These are phyloP conservation scores for Vachellia pachyceras DNA, from an alignment of 306 rosid species.

Conservation along the genomic window DNA sequence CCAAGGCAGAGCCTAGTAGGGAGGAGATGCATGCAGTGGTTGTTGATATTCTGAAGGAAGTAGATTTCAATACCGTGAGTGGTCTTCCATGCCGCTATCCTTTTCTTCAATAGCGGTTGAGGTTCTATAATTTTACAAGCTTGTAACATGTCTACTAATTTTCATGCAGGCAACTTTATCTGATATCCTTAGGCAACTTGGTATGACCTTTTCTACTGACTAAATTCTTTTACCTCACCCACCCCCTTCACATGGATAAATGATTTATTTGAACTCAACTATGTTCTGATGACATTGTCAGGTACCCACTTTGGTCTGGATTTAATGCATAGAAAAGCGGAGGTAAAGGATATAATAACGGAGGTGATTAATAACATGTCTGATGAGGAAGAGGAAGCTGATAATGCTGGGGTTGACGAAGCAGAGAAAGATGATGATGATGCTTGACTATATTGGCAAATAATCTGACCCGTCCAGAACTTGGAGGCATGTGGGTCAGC, in stretches of 20 bases:
- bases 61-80: slow-evolving; percentile 95
- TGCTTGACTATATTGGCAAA: slow-evolving; percentile 39
- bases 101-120: slow-evolving; percentile 14
- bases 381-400: slow-evolving; percentile 84
- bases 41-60: slow-evolving; percentile 88
- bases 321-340: slow-evolving; percentile 96
- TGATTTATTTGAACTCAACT: slow-evolving; percentile 23
- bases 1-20: slow-evolving; percentile 77
- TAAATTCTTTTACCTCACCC: background rate
- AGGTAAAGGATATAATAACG: slow-evolving; percentile 96
- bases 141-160: slow-evolving; percentile 16
- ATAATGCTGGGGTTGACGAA: slow-evolving; percentile 56
- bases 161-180: slow-evolving; percentile 91
- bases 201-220: slow-evolving; percentile 51
- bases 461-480: slow-evolving; percentile 45
- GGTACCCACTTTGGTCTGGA: slow-evolving; percentile 89
- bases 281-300: slow-evolving; percentile 42
- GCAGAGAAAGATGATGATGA: slow-evolving; percentile 59
- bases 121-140: background rate
- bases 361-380: slow-evolving; percentile 94
- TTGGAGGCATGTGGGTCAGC: slow-evolving; percentile 43
- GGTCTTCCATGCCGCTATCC: background rate
- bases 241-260: background rate
- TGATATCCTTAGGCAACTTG: slow-evolving; percentile 94
- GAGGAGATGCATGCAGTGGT: slow-evolving; percentile 87